These are phyloP conservation scores for Westerdykella sp. DNA, from an alignment of 2,329 filamentous ascomycete species.

Conservation along the genomic window DNA sequence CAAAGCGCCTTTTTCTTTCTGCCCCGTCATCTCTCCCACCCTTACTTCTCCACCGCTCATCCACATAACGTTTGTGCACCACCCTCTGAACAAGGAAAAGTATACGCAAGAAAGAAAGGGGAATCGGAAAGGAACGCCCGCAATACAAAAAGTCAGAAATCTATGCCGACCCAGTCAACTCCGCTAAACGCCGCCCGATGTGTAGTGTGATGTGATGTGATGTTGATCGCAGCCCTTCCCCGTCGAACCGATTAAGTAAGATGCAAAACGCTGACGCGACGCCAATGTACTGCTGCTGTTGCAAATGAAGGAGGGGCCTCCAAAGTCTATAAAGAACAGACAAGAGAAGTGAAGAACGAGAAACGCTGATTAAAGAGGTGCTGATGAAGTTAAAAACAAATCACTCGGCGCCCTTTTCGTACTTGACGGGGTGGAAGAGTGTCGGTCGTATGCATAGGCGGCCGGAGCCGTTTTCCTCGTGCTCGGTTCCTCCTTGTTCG, in stretches of 20 bases:
- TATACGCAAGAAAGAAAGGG: neutral
- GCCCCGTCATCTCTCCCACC: too few species aligned
- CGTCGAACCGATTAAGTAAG: neutral
- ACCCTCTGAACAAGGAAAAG: too few species aligned
- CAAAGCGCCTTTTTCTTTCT: too few species aligned
- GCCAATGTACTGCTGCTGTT: constrained; percentile 11
- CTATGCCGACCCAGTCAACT: neutral
- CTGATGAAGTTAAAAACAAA: constrained; percentile 7
- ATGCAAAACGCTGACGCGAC: constrained; percentile 17
- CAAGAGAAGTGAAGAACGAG: constrained; percentile 13
- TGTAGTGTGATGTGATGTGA: neutral
- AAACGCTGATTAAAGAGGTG: constrained; percentile 23
- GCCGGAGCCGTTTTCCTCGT: constrained; percentile 42
- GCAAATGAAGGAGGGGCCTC: constrained; percentile 5
- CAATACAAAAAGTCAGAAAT: neutral
- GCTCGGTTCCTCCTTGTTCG: constrained; percentile 36
- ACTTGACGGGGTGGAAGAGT: constrained; percentile 46
- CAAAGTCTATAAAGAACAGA: constrained; percentile 21
- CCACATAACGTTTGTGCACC: too few species aligned
- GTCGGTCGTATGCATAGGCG: constrained; percentile 43
- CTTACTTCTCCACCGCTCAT: too few species aligned
- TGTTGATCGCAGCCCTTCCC: neutral
- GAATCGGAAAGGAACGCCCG: neutral
- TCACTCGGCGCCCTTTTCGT: constrained; percentile 39
- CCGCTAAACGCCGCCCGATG: neutral